These are phyloP conservation scores for Paulownia fortunei DNA, from an alignment of 257 asterid genomes.

Conservation along the genomic window DNA sequence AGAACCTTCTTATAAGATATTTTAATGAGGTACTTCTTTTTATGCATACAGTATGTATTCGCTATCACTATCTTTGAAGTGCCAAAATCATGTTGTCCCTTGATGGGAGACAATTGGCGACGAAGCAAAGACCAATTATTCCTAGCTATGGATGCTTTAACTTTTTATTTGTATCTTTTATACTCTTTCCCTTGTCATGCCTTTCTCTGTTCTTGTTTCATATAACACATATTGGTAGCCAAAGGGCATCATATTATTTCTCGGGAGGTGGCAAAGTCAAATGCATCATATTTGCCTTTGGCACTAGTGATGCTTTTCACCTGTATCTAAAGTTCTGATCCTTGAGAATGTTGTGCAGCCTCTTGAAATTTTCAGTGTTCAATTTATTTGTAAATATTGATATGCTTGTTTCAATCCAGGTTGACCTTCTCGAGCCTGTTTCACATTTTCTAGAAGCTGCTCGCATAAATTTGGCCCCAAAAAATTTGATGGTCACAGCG, in stretches of 20 bases:
- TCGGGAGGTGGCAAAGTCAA: background rate
- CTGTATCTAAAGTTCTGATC: conserved; percentile 9
- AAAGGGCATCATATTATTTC: background rate
- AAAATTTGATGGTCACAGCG: conserved; percentile 63
- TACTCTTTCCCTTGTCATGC: background rate
- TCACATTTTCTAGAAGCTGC: conserved; percentile 92
- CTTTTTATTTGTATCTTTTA: background rate
- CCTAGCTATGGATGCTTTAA: background rate
- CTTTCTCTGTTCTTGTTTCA: background rate
- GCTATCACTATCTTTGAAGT: background rate
- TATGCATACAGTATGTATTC: background rate
- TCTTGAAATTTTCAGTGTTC: background rate
- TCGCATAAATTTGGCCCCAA: conserved; percentile 74
- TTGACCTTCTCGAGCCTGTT: conserved; percentile 96
- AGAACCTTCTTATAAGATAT: conserved; percentile 83
- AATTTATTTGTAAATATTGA: conserved; percentile 12
- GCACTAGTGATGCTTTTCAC: background rate
- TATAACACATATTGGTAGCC: background rate
- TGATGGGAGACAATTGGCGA: background rate
- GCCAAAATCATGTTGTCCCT: background rate
- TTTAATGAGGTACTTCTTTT: conserved; percentile 71
- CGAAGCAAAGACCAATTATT: background rate
- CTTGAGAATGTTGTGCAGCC: conserved; percentile 11
- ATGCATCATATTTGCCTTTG: background rate
- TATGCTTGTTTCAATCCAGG: conserved; percentile 50